Percentiles rank a stretch among this genome's conserved stretches.
Evolutionary conservation across 2,329 filamentous ascomycete genomes (phyloP).

Genomic region (Phaeomoniella chlamydospora): DNA sequence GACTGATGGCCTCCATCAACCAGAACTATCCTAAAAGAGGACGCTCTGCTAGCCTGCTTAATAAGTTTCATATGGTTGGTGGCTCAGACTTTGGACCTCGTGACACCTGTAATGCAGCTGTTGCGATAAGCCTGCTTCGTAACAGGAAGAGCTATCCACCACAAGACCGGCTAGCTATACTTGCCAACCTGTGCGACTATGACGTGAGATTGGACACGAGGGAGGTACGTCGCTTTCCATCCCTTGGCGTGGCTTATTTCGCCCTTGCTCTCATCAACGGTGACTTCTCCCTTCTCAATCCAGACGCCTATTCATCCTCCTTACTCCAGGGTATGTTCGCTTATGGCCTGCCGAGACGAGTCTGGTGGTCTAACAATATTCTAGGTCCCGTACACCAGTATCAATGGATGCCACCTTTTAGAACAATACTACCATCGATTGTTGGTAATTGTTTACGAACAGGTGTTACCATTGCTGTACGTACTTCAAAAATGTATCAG

Average conservation of each 20-base stretch:
- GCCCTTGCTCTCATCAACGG: slow-evolving; percentile 6
- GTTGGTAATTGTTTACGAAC: neutral
- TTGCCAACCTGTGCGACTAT: slow-evolving; percentile 9
- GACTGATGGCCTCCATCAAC: too few relatives aligned
- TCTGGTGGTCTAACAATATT: neutral
- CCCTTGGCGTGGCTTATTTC: slow-evolving; percentile 2
- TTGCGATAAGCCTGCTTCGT: slow-evolving; percentile 5
- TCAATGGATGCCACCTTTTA: neutral
- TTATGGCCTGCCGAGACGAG: neutral
- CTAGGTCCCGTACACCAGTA: neutral
- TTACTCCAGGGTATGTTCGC: neutral
- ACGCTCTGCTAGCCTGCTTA: neutral
- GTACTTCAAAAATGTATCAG: neutral
- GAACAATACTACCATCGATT: neutral
- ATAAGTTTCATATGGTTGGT: slow-evolving; percentile 1
- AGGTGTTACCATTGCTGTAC: neutral
- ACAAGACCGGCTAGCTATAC: slow-evolving; percentile 7
- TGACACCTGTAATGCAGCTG: slow-evolving; percentile 6
- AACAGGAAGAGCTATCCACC: slow-evolving; percentile 2
- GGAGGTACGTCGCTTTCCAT: slow-evolving; percentile 3
- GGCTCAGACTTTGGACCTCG: slow-evolving; percentile 1
- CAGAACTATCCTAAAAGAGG: neutral
- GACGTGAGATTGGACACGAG: slow-evolving; percentile 4
- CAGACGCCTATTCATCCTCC: slow-evolving; percentile 4
- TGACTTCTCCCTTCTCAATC: slow-evolving; percentile 5